Conservation (phyloP, 352 stramenopile genomes). For the Phytophthora pinifolia region DNA sequence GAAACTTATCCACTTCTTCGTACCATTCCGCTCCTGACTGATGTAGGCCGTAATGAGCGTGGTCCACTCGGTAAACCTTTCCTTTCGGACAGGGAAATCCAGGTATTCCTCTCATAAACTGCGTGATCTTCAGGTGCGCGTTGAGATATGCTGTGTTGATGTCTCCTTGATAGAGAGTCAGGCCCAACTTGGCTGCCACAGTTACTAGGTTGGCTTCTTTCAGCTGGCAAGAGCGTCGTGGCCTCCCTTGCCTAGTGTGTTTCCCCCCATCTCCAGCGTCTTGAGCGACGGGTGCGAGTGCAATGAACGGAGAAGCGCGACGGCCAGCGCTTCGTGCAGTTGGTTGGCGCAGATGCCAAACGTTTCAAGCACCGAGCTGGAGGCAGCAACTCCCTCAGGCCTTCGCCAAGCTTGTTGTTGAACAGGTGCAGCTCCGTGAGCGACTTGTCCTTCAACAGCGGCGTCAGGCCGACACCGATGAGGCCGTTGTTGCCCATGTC, state of each 20-base stretch:
- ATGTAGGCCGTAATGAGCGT: constrained; percentile 12
- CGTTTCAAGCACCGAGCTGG: constrained; percentile 57
- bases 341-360: constrained; percentile 74
- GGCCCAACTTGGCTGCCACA: too few relatives aligned
- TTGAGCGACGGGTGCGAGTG: constrained; percentile 67
- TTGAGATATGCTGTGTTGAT: constrained; percentile 20
- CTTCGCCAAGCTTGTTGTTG: constrained; percentile 68
- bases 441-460: constrained; percentile 41
- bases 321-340: constrained; percentile 60
- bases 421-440: constrained; percentile 74
- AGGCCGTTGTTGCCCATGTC: constrained; percentile 77
- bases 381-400: constrained; percentile 50
- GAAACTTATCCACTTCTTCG: constrained; percentile 9
- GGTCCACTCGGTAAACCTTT: constrained; percentile 9
- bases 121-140: constrained; percentile 11
- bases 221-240: constrained; percentile 64
- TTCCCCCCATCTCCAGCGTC: constrained; percentile 85
- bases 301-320: constrained; percentile 61
- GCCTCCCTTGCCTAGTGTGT: constrained; percentile 69
- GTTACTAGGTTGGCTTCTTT: constrained; percentile 60
- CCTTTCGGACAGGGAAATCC: constrained; percentile 9
- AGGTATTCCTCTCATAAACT: constrained; percentile 9
- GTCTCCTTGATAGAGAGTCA: constrained; percentile 19
- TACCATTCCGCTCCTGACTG: constrained; percentile 22
- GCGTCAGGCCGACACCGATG: constrained; percentile 43